phyloP scores from a whole-genome alignment of 768 basidiomycete genomes.

The Phaeolepiota aurea region DNA sequence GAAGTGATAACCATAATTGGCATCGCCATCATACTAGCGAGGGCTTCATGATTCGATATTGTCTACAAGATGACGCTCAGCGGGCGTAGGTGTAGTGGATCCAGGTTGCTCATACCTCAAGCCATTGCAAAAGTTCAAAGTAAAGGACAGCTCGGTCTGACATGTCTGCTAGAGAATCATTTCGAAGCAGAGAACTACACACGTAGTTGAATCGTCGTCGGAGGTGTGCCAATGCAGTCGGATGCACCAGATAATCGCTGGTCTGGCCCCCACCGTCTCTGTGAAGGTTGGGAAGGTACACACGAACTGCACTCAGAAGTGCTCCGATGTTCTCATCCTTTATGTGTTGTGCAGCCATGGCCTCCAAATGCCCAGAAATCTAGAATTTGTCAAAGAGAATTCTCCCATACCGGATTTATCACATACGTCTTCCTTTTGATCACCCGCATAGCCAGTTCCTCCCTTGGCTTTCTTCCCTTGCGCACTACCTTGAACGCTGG shows the following conservation, averaged over 20 bases:
- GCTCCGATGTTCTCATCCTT: slow-evolving; percentile 71
- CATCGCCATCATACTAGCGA: slow-evolving; percentile 96
- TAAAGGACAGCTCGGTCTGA: slow-evolving; percentile 80
- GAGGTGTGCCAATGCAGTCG: slow-evolving; percentile 86
- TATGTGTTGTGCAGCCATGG: slow-evolving; percentile 57
- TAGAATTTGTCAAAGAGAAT: slow-evolving; percentile 18
- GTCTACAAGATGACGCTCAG: slow-evolving; percentile 40
- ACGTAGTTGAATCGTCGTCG: slow-evolving; percentile 86
- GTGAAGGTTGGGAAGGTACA: slow-evolving; percentile 76
- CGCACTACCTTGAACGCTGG: slow-evolving; percentile 19
- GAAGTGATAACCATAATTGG: slow-evolving; percentile 84
- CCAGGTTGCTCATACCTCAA: slow-evolving; percentile 55
- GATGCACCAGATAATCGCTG: slow-evolving; percentile 89
- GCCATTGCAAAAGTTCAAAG: slow-evolving; percentile 86
- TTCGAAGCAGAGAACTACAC: slow-evolving; percentile 76
- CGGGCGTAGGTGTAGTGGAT: slow-evolving; percentile 2
- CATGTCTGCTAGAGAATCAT: slow-evolving; percentile 93
- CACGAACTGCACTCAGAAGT: slow-evolving; percentile 64
- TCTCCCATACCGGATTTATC: neutral
- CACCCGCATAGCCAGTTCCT: slow-evolving; percentile 85
- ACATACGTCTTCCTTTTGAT: slow-evolving; percentile 78
- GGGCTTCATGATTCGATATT: slow-evolving; percentile 85
- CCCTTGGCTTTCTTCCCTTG: slow-evolving; percentile 63
- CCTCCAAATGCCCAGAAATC: slow-evolving; percentile 77
- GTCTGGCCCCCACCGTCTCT: slow-evolving; percentile 69